Evolutionary conservation across 2,329 filamentous ascomycete species (phyloP), one percentile per base, ranked within the genome.

Genomic region (Hypoxylon sp.): DNA sequence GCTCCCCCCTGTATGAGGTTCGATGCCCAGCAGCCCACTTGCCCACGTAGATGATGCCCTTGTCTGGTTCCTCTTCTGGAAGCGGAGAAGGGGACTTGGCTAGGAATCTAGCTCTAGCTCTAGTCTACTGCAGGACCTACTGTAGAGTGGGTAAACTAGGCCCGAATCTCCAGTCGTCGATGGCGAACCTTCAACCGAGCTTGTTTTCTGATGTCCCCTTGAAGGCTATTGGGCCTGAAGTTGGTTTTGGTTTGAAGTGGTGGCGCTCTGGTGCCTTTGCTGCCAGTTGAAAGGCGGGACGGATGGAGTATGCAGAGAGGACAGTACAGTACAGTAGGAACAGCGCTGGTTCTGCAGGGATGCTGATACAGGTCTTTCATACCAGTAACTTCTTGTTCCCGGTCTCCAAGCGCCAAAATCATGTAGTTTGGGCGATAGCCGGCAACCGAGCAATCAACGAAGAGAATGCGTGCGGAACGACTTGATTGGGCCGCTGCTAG

Each of bases 81-180:
- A 63, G 64, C 64, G 64, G 59, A 66, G 64, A 66, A 58, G 18
- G n/a, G n/a, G 54, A 57, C 57, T 64, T 57, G 62, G 62, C 57
- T 38, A 45, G 49, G 20, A 24, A 48, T 45, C 33, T 49, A 44
- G 22, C n/a, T 30, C 40, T n/a, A n/a, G n/a, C n/a, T n/a, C n/a
- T n/a, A n/a, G n/a, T n/a, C n/a, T 24, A 26, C 18, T 30, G 22
- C 12, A 18, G 50, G 30, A 53, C 30, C 44, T 24, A n/a, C n/a
- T n/a, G n/a, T n/a, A 28, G 50, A 26, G 36, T 38, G 46, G 55
- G 22, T 54, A 46, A 45, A 52, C 48, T 50, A 49, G 42, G 45
- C 33, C 49, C 30, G 50, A 45, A 48, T 64, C 36, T 61, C 36
- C 46, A 64, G 44, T 56, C 28, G 56, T 60, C 26, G 46, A 52